Base-by-base conservation (phyloP, 2,329 filamentous ascomycete species). In the Hypoxylon sp. region DNA sequence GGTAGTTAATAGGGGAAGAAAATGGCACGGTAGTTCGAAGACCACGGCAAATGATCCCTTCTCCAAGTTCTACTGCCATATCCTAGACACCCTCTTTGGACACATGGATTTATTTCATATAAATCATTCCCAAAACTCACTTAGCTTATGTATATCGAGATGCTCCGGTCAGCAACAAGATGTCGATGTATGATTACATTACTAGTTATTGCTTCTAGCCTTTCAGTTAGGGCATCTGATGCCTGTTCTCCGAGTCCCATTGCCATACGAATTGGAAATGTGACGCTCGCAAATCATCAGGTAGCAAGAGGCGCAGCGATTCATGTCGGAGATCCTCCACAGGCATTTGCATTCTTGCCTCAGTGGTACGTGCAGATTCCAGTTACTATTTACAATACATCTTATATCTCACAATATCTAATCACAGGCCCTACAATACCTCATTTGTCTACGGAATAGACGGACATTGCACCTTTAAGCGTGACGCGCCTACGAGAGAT, bases 311-410 rank as follows among this genome's bases (percentile, higher is more conserved):
- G 68, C 37, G 61, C 50, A 35, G 53, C 58, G 24, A 35, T 70
- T 5, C 51, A 54, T 26, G 33, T 70, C 17, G 64, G 64, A 24
- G 22, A 55, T 48, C 67, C 67, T 59, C 53, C 42, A 35, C 61
- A 70, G 50, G 29, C 46, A 17, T 59, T 68, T 39, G 60, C 65
- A n/a, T 63, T 68, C 11, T 37, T 68, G 19, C 61, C 65, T 19
- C 65, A 67, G 52, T 70, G 64, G 60, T 65, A 61, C 14, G 67
- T 67, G 9, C 14, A 37, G 29, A 42, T 37, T 17, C 22, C 13
- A 19, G 22, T 44, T 33, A 50, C 11, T 14, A 37, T 22, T 19
- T 31, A 33, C 4, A 51, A 10, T 3, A 13, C 17, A 17, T 37
- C 50, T 10, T 19, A n/a, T 37, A 8, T 19, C 10, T 33, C 35